Evolutionary conservation across 2,329 filamentous ascomycete genomes (phyloP), one percentile per base, ranked within the genome.

Genomic region (Cytospora piceae): DNA sequence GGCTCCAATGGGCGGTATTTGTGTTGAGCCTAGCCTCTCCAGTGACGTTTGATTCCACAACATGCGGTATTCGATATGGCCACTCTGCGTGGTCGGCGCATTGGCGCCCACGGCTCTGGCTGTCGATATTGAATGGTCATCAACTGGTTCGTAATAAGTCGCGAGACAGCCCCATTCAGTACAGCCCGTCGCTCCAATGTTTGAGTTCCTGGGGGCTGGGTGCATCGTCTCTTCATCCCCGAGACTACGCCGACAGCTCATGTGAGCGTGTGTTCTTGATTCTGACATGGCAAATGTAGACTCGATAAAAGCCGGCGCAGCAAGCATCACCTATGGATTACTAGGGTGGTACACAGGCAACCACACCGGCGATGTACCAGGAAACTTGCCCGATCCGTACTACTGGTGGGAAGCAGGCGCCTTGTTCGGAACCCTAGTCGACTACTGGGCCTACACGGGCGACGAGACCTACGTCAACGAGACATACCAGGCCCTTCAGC

Each of bases 381-480:
- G 81, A n/a, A 82, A 82, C 64, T 73, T 83, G 7, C 81, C 81
- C 12, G 80, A 81, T 9, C 81, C 81, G 53, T 87, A 86, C 72
- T 89, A 89, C 78, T 90, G 66, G 87, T 90, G 87, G 87, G 86
- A 90, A 74, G 84, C 81, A 20, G 83, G 85, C 68, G 83, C 84
- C 51, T 80, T 90, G 78, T 88, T 88, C 79, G 83, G 85, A 71
- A 83, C 84, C 1, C 73, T 88, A 68, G 82, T 90, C 66, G 85
- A 89, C 74, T 90, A 90, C 73, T 89, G 85, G 85, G 82, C 83
- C 68, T 82, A 83, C 65, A 89, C 87, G 0, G 85, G 85, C 63
- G 86, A 90, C 73, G 72, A 74, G 0, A 81, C 80, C 27, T 88
- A 88, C 75, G 88, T 88, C 71, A 73, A 81, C 24, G 74, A 83